Base-by-base conservation (phyloP, 2,329 filamentous ascomycete genomes). In the Stachybotrys elegans region DNA sequence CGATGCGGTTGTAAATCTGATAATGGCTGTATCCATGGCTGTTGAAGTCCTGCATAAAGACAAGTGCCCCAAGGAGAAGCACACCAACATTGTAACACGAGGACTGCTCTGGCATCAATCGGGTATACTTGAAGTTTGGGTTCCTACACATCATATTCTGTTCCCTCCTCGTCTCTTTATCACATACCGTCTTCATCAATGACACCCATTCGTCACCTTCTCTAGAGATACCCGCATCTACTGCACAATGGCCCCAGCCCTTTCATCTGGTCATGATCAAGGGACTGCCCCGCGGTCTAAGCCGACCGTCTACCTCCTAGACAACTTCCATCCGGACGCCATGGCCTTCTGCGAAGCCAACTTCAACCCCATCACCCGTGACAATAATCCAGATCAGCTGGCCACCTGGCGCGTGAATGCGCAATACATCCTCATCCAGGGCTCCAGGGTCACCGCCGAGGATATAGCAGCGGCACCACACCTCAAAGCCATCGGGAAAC, bases 401-500 rank as follows among this genome's bases (percentile, higher is more conserved):
- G 25, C 46, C 2, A 53, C 66, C n/a, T 74, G 69, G 70, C 56
- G 60, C 8, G 46, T 64, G 17, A 63, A 71, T 4, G 70, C 69
- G 0, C 51, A 62, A 3, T 67, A 62, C 11, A 53, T 73, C 2
- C 49, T 73, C 2, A 58, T 73, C 25, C 59, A 65, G 27, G 55
- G 57, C 0, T 68, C 65, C 0, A 52, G 54, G 7, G 36, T 72
- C 12, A 66, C 63, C 1, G 65, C 62, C 4, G 55, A 65, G 3
- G 69, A 72, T 31, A 50, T 72, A 20, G 55, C 56, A 4, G 51
- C 54, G 2, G 59, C 58, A 22, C 62, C 59, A 0, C 65, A 62
- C 6, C 56, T 75, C 0, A 50, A 58, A 8, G 70, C 69, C 4
- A 66, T 73, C 25, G 67, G 67, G 43, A 73, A 74, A 52, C 71